Evolutionary conservation across 129 eudicot species (phyloP), one percentile per base, ranked within the genome.

Genomic region (Flaveria ramosissima): DNA sequence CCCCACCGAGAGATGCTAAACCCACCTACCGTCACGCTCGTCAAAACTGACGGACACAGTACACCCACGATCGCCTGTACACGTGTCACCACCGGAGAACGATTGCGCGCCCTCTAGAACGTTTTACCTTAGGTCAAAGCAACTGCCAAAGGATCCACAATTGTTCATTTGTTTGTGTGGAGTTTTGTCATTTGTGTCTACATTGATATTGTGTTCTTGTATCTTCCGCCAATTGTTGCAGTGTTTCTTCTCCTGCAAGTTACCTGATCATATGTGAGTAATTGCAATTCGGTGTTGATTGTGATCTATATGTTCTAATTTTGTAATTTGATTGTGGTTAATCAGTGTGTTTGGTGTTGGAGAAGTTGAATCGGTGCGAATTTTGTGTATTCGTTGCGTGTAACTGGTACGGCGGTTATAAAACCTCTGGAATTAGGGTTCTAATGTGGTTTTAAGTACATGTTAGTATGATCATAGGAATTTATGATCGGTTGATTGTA

Each of bases 51-150:
- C 74, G 53, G 66, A 52, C 41, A 41, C 12, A 17, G 65, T 50
- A 9, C 73, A 14, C 24, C 80, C 66, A 76, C 67, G 61, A 48
- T 16, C 26, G 4, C 27, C 14, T 48, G 30, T 52, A 16, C 73
- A 71, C 77, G 82, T 72, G 83, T 51, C 83, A 69, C 41, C 32
- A 42, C 45, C 24, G 11, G 32, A 78, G 41, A 17, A 20, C 56
- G 76, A 65, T 71, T 65, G 7, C 41, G 41, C 52, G 12, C 77
- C 20, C 53, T 60, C 23, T 62, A 20, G 43, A 71, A 72, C 57
- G 53, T 72, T 79, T 78, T 67, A 14, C 51, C 66, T 20, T 20
- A 50, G 43, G 67, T 79, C 73, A 63, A 53, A 48, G 62, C 30
- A 71, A 78, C 77, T 21, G 67, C 53, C 46, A 61, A 45, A 62